Evolutionary conservation across 345 rosid species (phyloP).

Genomic region (Gossypioides kirkii): DNA sequence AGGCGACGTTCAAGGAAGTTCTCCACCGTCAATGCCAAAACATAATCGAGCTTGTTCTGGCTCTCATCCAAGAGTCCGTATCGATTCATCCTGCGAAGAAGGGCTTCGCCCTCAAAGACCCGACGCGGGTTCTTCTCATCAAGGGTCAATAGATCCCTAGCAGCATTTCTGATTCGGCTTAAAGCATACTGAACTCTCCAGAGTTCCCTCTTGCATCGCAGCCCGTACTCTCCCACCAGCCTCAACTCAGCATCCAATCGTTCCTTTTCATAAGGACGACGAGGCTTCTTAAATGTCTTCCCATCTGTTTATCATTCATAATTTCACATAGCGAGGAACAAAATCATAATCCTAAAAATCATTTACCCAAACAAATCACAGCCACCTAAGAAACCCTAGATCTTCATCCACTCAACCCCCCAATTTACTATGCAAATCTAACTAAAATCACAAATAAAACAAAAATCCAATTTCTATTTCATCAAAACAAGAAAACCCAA

Average conservation of each 20-base stretch:
- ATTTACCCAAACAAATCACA: neutral
- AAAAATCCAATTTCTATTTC: neutral
- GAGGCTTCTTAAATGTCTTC: no score
- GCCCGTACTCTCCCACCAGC: no score
- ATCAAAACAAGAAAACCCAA: neutral
- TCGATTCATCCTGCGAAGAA: neutral
- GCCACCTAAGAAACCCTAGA: neutral
- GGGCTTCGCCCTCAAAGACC: neutral
- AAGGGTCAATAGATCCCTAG: slow-evolving; percentile 40
- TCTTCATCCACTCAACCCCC: neutral
- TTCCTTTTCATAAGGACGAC: no score
- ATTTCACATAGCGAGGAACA: neutral
- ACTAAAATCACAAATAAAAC: neutral
- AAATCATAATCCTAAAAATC: neutral
- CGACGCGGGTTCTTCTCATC: slow-evolving; percentile 44
- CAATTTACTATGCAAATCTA: neutral
- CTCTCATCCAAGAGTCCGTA: neutral
- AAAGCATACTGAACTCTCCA: no score
- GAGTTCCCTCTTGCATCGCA: no score
- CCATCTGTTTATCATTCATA: no score
- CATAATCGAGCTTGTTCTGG: slow-evolving; percentile 76
- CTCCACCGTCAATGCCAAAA: slow-evolving; percentile 37
- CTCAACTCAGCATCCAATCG: no score
- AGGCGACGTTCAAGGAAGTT: neutral
- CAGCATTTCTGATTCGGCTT: neutral